phyloP scores from a whole-genome alignment of 352 stramenopile species.

The Phytophthora meadii region DNA sequence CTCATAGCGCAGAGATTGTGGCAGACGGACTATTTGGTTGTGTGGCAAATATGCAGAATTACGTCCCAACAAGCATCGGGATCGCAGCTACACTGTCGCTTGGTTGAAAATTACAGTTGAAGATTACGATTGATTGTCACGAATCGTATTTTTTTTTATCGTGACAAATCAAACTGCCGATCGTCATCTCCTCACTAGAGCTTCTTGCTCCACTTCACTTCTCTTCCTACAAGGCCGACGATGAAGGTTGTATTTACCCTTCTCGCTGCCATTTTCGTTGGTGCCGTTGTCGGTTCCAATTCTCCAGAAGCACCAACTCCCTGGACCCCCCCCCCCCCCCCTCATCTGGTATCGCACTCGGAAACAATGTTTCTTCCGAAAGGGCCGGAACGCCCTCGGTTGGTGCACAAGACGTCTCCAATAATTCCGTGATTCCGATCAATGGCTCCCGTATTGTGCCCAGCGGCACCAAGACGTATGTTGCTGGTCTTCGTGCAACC shows the following conservation, averaged over 20 bases:
- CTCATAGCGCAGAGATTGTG: background rate
- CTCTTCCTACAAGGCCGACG: background rate
- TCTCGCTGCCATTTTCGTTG: background rate
- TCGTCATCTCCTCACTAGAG: background rate
- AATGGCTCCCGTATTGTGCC: conserved; percentile 24
- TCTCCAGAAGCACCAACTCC: background rate
- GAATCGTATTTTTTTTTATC: too few relatives aligned
- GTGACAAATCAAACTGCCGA: too few relatives aligned
- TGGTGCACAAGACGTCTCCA: background rate
- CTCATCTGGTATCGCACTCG: background rate
- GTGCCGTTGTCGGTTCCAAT: background rate
- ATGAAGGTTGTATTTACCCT: conserved; percentile 1
- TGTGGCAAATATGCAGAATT: too few relatives aligned
- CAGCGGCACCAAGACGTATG: conserved; percentile 42
- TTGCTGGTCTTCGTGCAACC: conserved; percentile 22
- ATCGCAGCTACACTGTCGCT: too few relatives aligned
- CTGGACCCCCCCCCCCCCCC: background rate
- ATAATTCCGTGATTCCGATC: background rate
- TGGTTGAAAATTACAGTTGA: too few relatives aligned
- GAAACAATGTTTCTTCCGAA: conserved; percentile 38
- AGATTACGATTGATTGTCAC: too few relatives aligned
- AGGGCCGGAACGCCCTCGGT: conserved; percentile 7
- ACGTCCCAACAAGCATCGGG: too few relatives aligned
- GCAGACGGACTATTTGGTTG: too few relatives aligned
- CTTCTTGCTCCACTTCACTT: background rate